Conservation (phyloP, 805 yeast genomes). For the Zygosaccharomyces siamensis region DNA sequence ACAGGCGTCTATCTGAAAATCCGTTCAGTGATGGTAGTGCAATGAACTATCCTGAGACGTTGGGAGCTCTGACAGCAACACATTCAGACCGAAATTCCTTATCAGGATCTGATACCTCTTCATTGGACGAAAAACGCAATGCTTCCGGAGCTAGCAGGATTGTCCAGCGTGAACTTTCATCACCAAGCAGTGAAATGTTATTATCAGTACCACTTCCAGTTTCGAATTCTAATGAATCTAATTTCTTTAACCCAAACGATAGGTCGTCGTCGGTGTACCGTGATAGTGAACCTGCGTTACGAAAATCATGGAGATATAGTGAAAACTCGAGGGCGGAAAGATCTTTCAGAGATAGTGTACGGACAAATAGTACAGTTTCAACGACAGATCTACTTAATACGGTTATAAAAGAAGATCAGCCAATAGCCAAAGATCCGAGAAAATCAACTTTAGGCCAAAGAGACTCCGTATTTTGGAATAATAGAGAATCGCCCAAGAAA, state of each 20-base stretch:
- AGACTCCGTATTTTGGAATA: conserved; percentile 39
- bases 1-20: conserved; percentile 21
- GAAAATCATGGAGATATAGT: conserved; percentile 56
- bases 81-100: conserved; percentile 48
- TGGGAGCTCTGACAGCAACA: conserved; percentile 48
- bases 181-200: conserved; percentile 40
- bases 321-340: conserved; percentile 18
- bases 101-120: conserved; percentile 51
- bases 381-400: conserved; percentile 80
- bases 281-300: conserved; percentile 34
- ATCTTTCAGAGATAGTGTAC: conserved; percentile 54
- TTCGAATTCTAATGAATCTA: conserved; percentile 25
- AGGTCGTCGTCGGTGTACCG: conserved; percentile 33
- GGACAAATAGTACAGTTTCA: conserved; percentile 76
- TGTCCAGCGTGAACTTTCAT: conserved; percentile 39
- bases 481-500: conserved; percentile 5
- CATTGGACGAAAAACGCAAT: conserved; percentile 25
- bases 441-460: conserved; percentile 39
- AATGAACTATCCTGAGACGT: conserved; percentile 34
- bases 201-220: conserved; percentile 19
- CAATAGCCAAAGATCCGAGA: conserved; percentile 40
- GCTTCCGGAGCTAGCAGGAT: conserved; percentile 17
- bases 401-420: conserved; percentile 61
- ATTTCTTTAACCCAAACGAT: conserved; percentile 27
- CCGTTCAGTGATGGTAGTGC: conserved; percentile 28